phyloP scores from a whole-genome alignment of 2,329 filamentous ascomycete genomes.

The Chaetomiaceae sp. region DNA sequence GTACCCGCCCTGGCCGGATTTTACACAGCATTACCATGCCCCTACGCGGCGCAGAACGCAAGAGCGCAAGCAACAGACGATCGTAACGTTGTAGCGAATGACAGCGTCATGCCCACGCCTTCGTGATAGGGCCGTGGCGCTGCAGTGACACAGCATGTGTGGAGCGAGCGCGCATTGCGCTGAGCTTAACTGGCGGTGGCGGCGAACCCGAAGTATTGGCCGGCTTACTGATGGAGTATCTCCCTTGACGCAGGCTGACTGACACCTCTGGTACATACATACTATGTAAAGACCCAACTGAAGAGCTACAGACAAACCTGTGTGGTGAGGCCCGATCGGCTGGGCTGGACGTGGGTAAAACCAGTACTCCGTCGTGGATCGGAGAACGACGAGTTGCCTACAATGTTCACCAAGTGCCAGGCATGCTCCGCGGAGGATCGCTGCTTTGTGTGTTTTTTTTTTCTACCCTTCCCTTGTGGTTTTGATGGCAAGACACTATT shows the following conservation, averaged over 20 bases:
- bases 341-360: background rate
- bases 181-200: slow-evolving; percentile 19
- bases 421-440: background rate
- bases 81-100: slow-evolving; percentile 11
- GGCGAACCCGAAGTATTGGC: slow-evolving; percentile 13
- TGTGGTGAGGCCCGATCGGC: background rate
- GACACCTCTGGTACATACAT: background rate
- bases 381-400: too few species aligned
- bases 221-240: slow-evolving; percentile 15
- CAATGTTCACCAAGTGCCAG: background rate
- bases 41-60: slow-evolving; percentile 1
- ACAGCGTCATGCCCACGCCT: slow-evolving; percentile 12
- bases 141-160: slow-evolving; percentile 16
- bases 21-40: background rate
- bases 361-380: too few species aligned
- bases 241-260: background rate
- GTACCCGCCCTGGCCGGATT: background rate
- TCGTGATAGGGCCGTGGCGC: slow-evolving; percentile 3
- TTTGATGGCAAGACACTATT: background rate
- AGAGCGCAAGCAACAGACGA: background rate
- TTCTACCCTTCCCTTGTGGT: background rate
- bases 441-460: too few species aligned
- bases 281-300: slow-evolving; percentile 15
- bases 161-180: slow-evolving; percentile 1
- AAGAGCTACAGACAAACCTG: background rate